These are phyloP conservation scores for Thalia dealbata DNA, from an alignment of 176 grass and related monocot species.

Conservation along the genomic window DNA sequence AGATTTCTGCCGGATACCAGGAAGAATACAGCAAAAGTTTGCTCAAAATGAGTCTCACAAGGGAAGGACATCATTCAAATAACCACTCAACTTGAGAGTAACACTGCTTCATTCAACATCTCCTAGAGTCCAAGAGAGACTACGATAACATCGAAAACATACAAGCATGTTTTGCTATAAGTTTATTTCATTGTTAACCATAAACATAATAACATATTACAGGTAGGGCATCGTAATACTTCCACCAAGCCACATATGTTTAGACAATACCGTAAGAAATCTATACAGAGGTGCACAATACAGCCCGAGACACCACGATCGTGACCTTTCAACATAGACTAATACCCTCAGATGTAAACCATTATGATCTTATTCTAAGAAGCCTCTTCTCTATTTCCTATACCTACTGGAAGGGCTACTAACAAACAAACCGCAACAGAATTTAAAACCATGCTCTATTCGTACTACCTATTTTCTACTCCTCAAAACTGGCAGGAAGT, in stretches of 20 bases:
- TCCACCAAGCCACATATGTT: background rate
- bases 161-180: background rate
- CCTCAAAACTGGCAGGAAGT: constrained; percentile 73
- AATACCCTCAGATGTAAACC: background rate
- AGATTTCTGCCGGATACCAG: too few species aligned
- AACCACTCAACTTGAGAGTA: background rate
- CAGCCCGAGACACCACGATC: background rate
- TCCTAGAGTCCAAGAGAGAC: background rate
- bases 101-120: background rate
- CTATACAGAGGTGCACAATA: background rate
- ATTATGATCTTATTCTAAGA: background rate
- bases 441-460: background rate
- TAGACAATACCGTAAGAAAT: background rate
- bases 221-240: background rate
- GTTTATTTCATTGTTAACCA: background rate
- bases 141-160: background rate
- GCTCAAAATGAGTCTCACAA: background rate
- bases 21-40: background rate
- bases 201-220: background rate
- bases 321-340: background rate
- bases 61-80: background rate
- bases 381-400: constrained; percentile 1
- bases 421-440: background rate
- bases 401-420: constrained; percentile 1
- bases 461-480: constrained; percentile 20